Conservation (phyloP, 1,284 basidiomycete genomes). For the Moniliella sp. region DNA sequence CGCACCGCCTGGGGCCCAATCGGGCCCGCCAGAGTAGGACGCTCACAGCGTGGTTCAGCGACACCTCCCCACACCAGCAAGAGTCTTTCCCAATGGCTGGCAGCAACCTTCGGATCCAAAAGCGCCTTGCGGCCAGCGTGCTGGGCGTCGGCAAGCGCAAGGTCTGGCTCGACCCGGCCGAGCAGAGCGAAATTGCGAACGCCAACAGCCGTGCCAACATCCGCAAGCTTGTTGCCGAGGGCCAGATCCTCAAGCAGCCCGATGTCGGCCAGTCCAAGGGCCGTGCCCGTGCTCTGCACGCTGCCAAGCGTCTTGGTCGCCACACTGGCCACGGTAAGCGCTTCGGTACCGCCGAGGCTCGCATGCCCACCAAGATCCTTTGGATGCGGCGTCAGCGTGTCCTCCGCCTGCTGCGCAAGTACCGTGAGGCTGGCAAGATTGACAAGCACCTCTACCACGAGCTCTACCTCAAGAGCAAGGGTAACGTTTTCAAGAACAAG, state of each 20-base stretch:
- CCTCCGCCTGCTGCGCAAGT: slow-evolving; percentile 80
- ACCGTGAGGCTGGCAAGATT: slow-evolving; percentile 96
- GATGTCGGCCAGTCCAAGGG: slow-evolving; percentile 86
- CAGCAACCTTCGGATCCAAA: slow-evolving; percentile 61
- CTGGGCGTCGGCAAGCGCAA: slow-evolving; percentile 92
- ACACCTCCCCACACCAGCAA: too few relatives aligned
- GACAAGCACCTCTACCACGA: slow-evolving; percentile 98
- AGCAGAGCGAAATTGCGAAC: slow-evolving; percentile 89
- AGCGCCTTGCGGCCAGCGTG: slow-evolving; percentile 91
- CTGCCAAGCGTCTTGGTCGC: slow-evolving; percentile 90
- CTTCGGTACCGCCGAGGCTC: slow-evolving; percentile 92
- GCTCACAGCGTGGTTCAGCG: too few relatives aligned
- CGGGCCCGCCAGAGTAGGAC: too few relatives aligned
- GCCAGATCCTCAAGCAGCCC: slow-evolving; percentile 71
- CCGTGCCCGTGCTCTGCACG: slow-evolving; percentile 70
- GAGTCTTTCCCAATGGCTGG: too few relatives aligned
- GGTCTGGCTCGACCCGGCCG: slow-evolving; percentile 92
- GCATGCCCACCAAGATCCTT: slow-evolving; percentile 91
- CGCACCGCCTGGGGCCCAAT: too few relatives aligned
- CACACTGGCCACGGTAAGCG: slow-evolving; percentile 92
- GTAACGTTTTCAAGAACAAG: slow-evolving; percentile 99
- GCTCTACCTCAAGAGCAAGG: slow-evolving; percentile 98
- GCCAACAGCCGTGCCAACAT: slow-evolving; percentile 96
- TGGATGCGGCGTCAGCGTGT: slow-evolving; percentile 99
- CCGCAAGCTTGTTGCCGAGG: slow-evolving; percentile 93